Evolutionary conservation across 768 basidiomycete genomes (phyloP), one percentile per base, ranked within the genome.

Genomic region (Cyathus striatus): DNA sequence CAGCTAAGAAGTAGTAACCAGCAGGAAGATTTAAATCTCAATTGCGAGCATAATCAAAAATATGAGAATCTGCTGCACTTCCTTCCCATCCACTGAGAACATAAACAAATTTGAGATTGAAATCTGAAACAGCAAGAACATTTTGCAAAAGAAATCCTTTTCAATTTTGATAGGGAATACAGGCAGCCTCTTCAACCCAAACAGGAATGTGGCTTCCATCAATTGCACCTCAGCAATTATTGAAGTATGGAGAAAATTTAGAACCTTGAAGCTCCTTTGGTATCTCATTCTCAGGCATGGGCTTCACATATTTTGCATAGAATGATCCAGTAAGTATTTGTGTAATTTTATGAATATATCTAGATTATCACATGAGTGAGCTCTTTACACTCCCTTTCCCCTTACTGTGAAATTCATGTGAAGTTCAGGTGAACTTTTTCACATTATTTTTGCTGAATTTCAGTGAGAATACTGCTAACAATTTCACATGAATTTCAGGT

Each of bases 31-130:
- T 6, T 1, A 69, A 46, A 47, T 60, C 57, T 14, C 13, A 18
- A 0, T 23, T 3, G 2, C 43, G 42, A 5, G 60, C 59, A 54
- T 61, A 37, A 1, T 52, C 41, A 51, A 52, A 66, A 1, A 64
- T 46, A 2, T 46, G 22, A 16, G 52, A 48, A 53, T 69, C 64
- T 14, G 62, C 51, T 4, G 58, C 56, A 41, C 58, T 60, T 0
- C 65, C 65, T 32, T 69, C 66, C 63, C 65, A 68, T 13, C 65
- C 60, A 12, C 50, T 47, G 9, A 66, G 52, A 3, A 62, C 39
- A 48, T 64, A 68, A 12, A 40, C 47, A 41, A 68, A 69, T 0
- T 30, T 17, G 3, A 69, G 9, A 16, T 51, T 25, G 35, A 65
- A 65, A 3, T 47, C 37, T n/a, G 58, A 65, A 1, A 47, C 51